Conservation (phyloP, 2,329 filamentous ascomycete species). For the Tympanopsis confertula region DNA sequence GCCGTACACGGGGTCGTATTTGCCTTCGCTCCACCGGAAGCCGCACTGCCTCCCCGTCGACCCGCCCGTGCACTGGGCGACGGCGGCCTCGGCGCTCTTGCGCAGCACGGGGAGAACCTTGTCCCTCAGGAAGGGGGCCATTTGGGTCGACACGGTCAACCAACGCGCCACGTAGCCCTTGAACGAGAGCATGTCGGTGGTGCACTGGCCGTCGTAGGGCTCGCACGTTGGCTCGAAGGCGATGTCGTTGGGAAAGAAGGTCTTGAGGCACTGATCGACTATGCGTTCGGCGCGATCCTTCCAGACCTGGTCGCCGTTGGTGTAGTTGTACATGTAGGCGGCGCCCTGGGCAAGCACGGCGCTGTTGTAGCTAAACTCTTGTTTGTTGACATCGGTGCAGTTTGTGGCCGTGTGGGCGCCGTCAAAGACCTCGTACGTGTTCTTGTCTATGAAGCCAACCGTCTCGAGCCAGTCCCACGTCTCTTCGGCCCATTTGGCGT, state of each 20-base stretch:
- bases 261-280: slow-evolving; percentile 31
- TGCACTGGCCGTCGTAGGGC: slow-evolving; percentile 32
- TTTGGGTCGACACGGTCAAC: slow-evolving; percentile 31
- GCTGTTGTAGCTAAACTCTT: slow-evolving; percentile 58
- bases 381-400: slow-evolving; percentile 47
- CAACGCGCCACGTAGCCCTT: slow-evolving; percentile 41
- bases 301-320: slow-evolving; percentile 41
- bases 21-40: slow-evolving; percentile 31
- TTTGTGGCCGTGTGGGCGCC: slow-evolving; percentile 44
- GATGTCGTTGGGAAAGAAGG: slow-evolving; percentile 34
- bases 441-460: slow-evolving; percentile 45
- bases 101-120: slow-evolving; percentile 30
- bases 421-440: slow-evolving; percentile 51
- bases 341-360: slow-evolving; percentile 50
- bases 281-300: slow-evolving; percentile 40
- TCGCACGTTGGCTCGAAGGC: slow-evolving; percentile 41
- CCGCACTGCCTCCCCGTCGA: slow-evolving; percentile 31
- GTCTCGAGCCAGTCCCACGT: slow-evolving; percentile 49
- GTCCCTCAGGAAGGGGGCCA: slow-evolving; percentile 33
- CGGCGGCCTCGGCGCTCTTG: slow-evolving; percentile 33
- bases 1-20: slow-evolving; percentile 30
- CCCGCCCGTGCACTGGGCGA: slow-evolving; percentile 30
- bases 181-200: slow-evolving; percentile 46
- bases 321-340: slow-evolving; percentile 59
- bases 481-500: slow-evolving; percentile 47